phyloP scores from a whole-genome alignment of 2,329 filamentous ascomycete species.

The Falciphora oryzae region DNA sequence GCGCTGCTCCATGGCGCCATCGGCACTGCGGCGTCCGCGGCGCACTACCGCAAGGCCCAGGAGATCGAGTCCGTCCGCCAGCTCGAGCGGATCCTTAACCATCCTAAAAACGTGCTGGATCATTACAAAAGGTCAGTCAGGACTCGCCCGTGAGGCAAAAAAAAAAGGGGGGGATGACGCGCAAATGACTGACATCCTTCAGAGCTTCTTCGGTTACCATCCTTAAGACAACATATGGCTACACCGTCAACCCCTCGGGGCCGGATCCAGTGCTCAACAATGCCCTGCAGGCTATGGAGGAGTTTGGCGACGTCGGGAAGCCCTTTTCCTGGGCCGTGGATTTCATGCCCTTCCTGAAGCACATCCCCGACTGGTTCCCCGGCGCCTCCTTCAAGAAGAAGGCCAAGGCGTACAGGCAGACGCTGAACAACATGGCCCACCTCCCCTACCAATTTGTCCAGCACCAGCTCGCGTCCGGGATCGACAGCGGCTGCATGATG shows the following conservation, averaged over 20 bases:
- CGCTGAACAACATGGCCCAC: conserved; percentile 13
- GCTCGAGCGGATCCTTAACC: not conserved
- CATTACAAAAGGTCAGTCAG: not conserved
- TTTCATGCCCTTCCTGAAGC: conserved; percentile 20
- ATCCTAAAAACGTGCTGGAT: conserved; percentile 14
- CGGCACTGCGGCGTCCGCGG: not conserved
- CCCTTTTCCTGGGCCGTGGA: conserved; percentile 24
- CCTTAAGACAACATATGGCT: conserved; percentile 24
- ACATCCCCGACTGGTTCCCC: conserved; percentile 24
- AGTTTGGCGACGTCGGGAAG: conserved; percentile 15
- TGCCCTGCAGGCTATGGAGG: conserved; percentile 15
- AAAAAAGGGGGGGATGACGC: not conserved
- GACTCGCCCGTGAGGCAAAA: too few species aligned
- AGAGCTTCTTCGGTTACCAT: conserved; percentile 26
- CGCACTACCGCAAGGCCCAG: conserved; percentile 26
- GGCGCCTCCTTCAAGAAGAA: conserved; percentile 21
- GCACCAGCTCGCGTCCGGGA: conserved; percentile 13
- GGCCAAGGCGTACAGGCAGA: conserved; percentile 13
- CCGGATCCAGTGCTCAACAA: conserved; percentile 20
- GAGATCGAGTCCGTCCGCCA: conserved; percentile 14
- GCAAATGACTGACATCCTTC: conserved; percentile 25
- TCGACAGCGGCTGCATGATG: not conserved
- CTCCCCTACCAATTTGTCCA: conserved; percentile 20
- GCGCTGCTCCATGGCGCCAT: conserved; percentile 4
- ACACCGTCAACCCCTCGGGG: conserved; percentile 18